Evolutionary conservation across 768 basidiomycete species (phyloP), one percentile per base, ranked within the genome.

Genomic region (Exidia glandulosa): DNA sequence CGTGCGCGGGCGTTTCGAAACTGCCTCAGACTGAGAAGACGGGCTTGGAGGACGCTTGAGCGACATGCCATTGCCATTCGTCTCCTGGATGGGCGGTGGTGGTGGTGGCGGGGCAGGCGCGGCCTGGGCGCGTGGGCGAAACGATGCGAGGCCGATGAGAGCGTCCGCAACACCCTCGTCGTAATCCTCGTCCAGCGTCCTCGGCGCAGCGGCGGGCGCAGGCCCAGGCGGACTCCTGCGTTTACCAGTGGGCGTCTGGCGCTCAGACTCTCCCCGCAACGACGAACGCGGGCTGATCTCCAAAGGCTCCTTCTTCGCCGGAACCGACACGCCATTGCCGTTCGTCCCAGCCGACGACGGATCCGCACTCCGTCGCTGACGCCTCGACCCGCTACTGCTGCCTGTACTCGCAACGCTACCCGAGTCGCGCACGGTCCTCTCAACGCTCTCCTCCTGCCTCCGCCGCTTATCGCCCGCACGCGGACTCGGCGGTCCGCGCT

Each of bases 161-260:
- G 89, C 83, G 64, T 92, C 91, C 3, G 90, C 84, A n/a, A 85
- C 88, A 29, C 87, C 89, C 70, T 94, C 94, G 65, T 98, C 94
- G 65, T 96, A 96, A 66, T 96, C 89, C 65, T 98, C 94, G 66
- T 96, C 92, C 19, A 94, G 80, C 1, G 81, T 74, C 6, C 94
- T n/a, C n/a, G 81, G 79, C 12, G 83, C 87, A 1, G 88, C 87
- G 29, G 64, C 32, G 14, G 36, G 81, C 73, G 58, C 82, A n/a
- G 77, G 79, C 60, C 78, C 81, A 2, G 81, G 87, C 1, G 88
- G 87, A 31, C 85, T 88, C 2, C 23, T 45, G 50, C 50, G 50
- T 23, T 45, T 54, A 6, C 27, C 50, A 25, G 50, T n/a, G 25
- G 50, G 41, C 32, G 85, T 88, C 2, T n/a, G n/a, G 36, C 36